Conservation (phyloP, 2,329 filamentous ascomycete species). For the Podosphaera aphanis region DNA sequence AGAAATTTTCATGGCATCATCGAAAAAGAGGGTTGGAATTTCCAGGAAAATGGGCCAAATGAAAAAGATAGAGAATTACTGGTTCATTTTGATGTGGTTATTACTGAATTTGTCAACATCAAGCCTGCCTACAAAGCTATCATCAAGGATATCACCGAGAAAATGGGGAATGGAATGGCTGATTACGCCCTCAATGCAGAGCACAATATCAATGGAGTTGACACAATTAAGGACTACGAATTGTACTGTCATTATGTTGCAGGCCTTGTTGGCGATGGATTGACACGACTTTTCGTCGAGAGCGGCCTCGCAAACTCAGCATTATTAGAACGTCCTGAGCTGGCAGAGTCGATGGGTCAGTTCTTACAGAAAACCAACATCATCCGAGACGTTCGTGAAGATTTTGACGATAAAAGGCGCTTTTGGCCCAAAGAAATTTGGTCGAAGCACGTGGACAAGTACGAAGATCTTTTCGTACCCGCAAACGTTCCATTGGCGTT, state of each 20-base stretch:
- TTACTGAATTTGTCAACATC: slow-evolving; percentile 68
- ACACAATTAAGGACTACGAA: slow-evolving; percentile 75
- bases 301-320: slow-evolving; percentile 68
- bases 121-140: slow-evolving; percentile 67
- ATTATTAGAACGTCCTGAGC: slow-evolving; percentile 50
- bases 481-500: slow-evolving; percentile 56
- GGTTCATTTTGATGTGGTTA: slow-evolving; percentile 73
- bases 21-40: slow-evolving; percentile 75
- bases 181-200: slow-evolving; percentile 77
- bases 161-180: slow-evolving; percentile 98
- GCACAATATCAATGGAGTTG: slow-evolving; percentile 54
- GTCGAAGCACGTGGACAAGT: slow-evolving; percentile 80
- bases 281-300: slow-evolving; percentile 76
- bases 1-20: slow-evolving; percentile 61
- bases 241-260: slow-evolving; percentile 96
- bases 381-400: slow-evolving; percentile 83
- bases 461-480: slow-evolving; percentile 72
- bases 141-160: slow-evolving; percentile 74
- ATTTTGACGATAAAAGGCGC: slow-evolving; percentile 62
- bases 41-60: slow-evolving; percentile 59
- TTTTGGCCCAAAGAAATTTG: slow-evolving; percentile 96
- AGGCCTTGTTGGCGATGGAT: slow-evolving; percentile 87
- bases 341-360: slow-evolving; percentile 90
- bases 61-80: slow-evolving; percentile 89
- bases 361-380: slow-evolving; percentile 98